These are phyloP conservation scores for Aphanomyces astaci DNA, from an alignment of 352 stramenopile species.

Conservation along the genomic window DNA sequence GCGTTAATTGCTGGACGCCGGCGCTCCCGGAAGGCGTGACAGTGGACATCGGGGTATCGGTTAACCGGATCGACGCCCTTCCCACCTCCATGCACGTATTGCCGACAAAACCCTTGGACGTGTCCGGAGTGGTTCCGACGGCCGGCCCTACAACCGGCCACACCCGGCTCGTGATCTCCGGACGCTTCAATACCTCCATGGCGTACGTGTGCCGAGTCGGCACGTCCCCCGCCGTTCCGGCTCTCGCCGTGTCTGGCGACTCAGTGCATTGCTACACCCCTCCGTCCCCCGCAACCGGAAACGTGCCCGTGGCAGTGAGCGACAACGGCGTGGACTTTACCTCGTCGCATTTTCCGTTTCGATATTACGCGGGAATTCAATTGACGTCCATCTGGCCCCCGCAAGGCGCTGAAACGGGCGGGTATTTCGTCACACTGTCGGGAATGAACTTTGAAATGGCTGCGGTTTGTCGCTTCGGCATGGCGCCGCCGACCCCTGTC, in stretches of 20 bases:
- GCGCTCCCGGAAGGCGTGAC: background rate
- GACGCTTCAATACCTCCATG: constrained; percentile 18
- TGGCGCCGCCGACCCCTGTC: background rate
- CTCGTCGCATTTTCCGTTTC: background rate
- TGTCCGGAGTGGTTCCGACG: constrained; percentile 31
- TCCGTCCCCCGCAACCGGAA: background rate
- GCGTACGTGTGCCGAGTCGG: constrained; percentile 19
- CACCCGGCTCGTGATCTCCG: constrained; percentile 35
- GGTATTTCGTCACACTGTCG: background rate
- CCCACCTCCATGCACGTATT: constrained; percentile 18
- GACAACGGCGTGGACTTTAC: constrained; percentile 11
- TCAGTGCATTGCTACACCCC: background rate
- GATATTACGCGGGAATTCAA: constrained; percentile 18
- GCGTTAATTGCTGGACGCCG: background rate
- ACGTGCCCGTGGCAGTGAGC: background rate
- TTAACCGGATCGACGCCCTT: constrained; percentile 24
- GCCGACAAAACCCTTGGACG: background rate
- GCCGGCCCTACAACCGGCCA: constrained; percentile 31
- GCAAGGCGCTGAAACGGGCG: constrained; percentile 23
- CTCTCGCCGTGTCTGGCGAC: background rate
- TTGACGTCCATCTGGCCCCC: background rate
- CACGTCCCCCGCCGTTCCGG: background rate
- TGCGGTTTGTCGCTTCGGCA: constrained; percentile 5
- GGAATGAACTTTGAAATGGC: constrained; percentile 8
- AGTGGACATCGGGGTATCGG: background rate